Evolutionary conservation across 2,329 filamentous ascomycete species (phyloP).

Genomic region (Emmonsiellopsis sp.): DNA sequence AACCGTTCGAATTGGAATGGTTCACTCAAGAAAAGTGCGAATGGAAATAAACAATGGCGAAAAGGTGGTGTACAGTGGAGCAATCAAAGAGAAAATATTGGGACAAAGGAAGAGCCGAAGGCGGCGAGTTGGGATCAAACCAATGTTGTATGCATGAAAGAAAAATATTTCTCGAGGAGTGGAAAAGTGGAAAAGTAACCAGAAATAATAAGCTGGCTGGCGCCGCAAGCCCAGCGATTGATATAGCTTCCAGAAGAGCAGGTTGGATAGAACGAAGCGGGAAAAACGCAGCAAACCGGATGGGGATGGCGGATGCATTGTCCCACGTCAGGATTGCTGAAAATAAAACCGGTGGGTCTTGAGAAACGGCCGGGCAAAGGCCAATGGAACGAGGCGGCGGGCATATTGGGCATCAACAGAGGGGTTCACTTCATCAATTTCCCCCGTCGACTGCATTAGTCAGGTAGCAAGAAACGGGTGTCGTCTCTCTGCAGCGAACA

Average conservation of each 20-base stretch:
- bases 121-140: constrained; percentile 4
- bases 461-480: constrained; percentile 9
- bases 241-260: background rate
- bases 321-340: constrained; percentile 7
- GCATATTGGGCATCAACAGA: constrained; percentile 12
- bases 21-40: background rate
- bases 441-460: constrained; percentile 8
- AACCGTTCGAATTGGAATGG: constrained; percentile 8
- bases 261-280: constrained; percentile 3
- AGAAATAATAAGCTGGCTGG: constrained; percentile 4
- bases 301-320: constrained; percentile 6
- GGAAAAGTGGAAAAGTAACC: constrained; percentile 1
- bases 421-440: background rate
- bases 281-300: constrained; percentile 6
- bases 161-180: constrained; percentile 7
- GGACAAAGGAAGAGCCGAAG: constrained; percentile 1
- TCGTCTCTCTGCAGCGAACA: constrained; percentile 1
- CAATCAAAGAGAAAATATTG: constrained; percentile 7
- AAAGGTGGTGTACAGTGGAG: constrained; percentile 8
- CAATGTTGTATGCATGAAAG: constrained; percentile 8
- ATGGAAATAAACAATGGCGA: constrained; percentile 1
- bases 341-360: constrained; percentile 6
- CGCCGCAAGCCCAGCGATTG: background rate
- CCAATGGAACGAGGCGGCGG: constrained; percentile 9
- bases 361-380: background rate